A percentile compares a stretch with the other conserved stretches of the same genome.
Conservation (phyloP, 106 monocot species). For the Allium sativum region DNA sequence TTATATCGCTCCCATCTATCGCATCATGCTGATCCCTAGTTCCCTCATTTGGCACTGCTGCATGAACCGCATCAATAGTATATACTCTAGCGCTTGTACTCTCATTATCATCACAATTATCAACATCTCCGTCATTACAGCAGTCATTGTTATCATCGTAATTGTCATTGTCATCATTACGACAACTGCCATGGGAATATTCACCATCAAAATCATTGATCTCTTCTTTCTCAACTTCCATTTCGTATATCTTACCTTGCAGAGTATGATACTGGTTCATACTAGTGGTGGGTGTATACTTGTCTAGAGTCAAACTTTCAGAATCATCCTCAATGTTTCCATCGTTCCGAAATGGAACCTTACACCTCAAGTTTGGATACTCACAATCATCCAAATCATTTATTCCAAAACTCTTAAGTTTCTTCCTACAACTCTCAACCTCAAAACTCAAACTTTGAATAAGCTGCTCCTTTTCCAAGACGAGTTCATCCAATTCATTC, state of each 20-base stretch:
- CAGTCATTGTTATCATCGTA: neutral
- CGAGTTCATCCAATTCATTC: slow-evolving; percentile 3
- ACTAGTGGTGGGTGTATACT: slow-evolving; percentile 1
- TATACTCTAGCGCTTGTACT: slow-evolving; percentile 27
- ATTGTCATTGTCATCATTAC: neutral
- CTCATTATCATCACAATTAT: neutral
- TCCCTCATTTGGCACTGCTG: neutral
- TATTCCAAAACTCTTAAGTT: neutral
- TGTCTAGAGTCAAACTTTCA: neutral
- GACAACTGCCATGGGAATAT: neutral
- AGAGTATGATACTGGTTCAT: neutral
- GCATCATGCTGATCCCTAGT: neutral
- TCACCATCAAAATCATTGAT: neutral
- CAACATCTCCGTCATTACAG: neutral
- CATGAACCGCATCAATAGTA: slow-evolving; percentile 41
- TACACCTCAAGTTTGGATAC: neutral
- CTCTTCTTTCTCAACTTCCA: neutral
- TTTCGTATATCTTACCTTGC: neutral
- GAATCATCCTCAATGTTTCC: neutral
- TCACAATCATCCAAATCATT: neutral
- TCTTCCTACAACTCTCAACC: slow-evolving; percentile 1
- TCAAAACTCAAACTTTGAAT: neutral
- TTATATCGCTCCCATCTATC: slow-evolving; percentile 25
- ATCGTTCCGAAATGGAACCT: neutral
- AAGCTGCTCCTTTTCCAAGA: slow-evolving; percentile 4